phyloP scores from a whole-genome alignment of 2,329 filamentous ascomycete species.

The Exophiala sp. region DNA sequence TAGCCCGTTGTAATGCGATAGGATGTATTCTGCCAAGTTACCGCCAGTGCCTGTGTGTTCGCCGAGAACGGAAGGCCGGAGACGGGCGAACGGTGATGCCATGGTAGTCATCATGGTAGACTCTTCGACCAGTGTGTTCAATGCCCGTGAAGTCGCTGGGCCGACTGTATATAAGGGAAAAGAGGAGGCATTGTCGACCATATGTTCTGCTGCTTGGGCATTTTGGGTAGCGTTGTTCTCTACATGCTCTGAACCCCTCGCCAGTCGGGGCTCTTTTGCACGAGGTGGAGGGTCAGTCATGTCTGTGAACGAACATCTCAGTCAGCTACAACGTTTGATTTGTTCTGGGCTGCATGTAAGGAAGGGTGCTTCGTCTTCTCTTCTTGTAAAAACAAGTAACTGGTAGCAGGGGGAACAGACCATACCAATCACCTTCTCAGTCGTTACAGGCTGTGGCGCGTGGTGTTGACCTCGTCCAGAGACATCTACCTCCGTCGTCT shows the following conservation, averaged over 20 bases:
- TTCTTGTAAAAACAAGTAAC: not conserved
- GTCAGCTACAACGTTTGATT: not conserved
- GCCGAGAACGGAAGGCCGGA: slow-evolving; percentile 60
- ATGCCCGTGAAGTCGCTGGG: slow-evolving; percentile 56
- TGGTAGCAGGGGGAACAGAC: slow-evolving; percentile 12
- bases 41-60: slow-evolving; percentile 81
- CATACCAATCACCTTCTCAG: slow-evolving; percentile 32
- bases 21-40: slow-evolving; percentile 68
- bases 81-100: slow-evolving; percentile 30
- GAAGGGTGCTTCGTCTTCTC: no score
- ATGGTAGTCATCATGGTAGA: slow-evolving; percentile 24
- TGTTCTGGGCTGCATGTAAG: no score
- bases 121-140: slow-evolving; percentile 49
- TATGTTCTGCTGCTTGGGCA: not conserved
- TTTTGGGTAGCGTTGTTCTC: not conserved
- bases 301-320: not conserved
- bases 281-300: no score
- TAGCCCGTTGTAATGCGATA: slow-evolving; percentile 62
- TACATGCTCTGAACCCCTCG: no score
- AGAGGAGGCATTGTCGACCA: slow-evolving; percentile 12
- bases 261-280: no score
- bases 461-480: not conserved
- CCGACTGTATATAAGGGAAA: slow-evolving; percentile 45
- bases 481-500: not conserved
- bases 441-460: no score